These are phyloP conservation scores for Funneliformis caledonium DNA, from an alignment of 371 early-diverging fungal genomes.

Conservation along the genomic window DNA sequence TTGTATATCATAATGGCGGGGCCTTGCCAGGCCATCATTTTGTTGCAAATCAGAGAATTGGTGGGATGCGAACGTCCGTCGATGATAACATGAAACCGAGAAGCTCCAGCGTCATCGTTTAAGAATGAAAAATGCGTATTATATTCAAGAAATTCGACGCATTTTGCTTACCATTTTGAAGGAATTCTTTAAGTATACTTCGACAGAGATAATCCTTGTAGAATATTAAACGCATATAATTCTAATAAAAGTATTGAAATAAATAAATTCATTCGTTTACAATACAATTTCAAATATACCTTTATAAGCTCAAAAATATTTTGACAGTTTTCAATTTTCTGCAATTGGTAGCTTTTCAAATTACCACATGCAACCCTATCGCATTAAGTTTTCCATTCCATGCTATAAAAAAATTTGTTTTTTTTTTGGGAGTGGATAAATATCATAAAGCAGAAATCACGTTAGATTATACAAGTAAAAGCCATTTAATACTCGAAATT, in stretches of 20 bases:
- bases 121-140: constrained; percentile 34
- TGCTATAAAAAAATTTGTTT: constrained; percentile 51
- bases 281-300: neutral
- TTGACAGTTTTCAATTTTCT: constrained; percentile 67
- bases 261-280: constrained; percentile 23
- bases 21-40: constrained; percentile 50
- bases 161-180: constrained; percentile 44
- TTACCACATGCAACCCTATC: constrained; percentile 86
- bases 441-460: neutral
- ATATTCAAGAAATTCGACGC: constrained; percentile 42
- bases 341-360: constrained; percentile 76
- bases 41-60: constrained; percentile 30
- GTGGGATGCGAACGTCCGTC: constrained; percentile 35
- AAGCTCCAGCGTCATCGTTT: constrained; percentile 49
- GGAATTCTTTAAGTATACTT: constrained; percentile 46
- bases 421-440: neutral
- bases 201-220: constrained; percentile 45
- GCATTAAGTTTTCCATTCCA: constrained; percentile 87
- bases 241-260: constrained; percentile 16
- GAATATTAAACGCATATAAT: neutral
- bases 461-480: neutral
- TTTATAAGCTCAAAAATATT: neutral
- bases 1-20: constrained; percentile 50
- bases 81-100: constrained; percentile 44
- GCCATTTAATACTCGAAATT: neutral